Evolutionary conservation across 371 early-diverging fungal genomes (phyloP).

Genomic region (Cokeromyces recurvatus): DNA sequence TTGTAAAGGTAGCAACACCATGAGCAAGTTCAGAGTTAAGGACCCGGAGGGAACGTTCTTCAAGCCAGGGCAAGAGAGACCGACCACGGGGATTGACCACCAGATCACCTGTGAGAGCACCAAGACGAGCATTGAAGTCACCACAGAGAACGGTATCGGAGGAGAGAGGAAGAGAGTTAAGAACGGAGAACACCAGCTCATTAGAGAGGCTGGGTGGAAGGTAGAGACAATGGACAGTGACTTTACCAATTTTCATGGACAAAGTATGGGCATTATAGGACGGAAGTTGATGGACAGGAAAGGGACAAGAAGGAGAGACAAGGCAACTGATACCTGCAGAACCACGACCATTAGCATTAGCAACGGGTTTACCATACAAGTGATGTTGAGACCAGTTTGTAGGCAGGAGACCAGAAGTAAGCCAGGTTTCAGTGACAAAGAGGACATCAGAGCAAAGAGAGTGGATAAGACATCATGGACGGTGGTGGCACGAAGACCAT

Average conservation of each 20-base stretch:
- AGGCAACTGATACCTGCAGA: not conserved
- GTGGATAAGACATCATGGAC: not conserved
- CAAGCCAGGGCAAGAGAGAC: not conserved
- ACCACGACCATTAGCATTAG: not conserved
- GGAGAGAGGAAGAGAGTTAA: not conserved
- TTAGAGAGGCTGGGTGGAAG: conserved; percentile 1
- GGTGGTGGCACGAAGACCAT: not conserved
- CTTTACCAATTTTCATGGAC: not conserved
- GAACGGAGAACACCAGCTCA: not conserved
- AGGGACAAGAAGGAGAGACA: not conserved
- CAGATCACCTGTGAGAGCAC: conserved; percentile 1
- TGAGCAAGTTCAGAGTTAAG: not conserved
- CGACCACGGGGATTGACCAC: not conserved
- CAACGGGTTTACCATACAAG: not conserved
- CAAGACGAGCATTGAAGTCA: conserved; percentile 8
- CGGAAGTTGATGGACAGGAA: not conserved
- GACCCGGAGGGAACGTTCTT: not conserved
- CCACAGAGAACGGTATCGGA: conserved; percentile 2
- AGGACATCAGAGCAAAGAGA: not conserved
- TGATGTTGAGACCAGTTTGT: conserved; percentile 3
- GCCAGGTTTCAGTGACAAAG: conserved; percentile 18
- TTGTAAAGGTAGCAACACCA: conserved; percentile 1
- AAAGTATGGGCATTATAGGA: conserved; percentile 1
- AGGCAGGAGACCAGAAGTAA: not conserved
- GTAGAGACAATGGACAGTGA: conserved; percentile 4